Percentiles rank a stretch among this genome's conserved stretches.
These are phyloP conservation scores for Cyclocybe aegerita DNA, from an alignment of 768 basidiomycete species.

Conservation along the genomic window DNA sequence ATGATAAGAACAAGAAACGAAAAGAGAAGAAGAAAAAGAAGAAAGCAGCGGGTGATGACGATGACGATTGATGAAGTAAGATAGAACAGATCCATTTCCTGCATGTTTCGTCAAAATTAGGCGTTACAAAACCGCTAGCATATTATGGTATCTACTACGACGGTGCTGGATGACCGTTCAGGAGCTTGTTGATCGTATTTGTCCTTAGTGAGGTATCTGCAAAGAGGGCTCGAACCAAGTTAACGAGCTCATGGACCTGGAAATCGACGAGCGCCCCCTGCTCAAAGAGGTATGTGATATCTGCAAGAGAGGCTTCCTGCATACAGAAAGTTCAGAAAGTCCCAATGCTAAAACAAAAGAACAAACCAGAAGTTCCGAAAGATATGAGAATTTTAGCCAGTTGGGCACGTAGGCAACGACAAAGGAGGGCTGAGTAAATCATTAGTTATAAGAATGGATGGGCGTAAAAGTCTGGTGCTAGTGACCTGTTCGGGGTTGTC, in stretches of 20 bases:
- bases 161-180: conserved; percentile 53
- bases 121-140: neutral
- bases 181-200: conserved; percentile 75
- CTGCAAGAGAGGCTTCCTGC: conserved; percentile 89
- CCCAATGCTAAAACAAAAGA: conserved; percentile 11
- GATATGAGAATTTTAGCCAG: conserved; percentile 94
- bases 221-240: conserved; percentile 84
- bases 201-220: conserved; percentile 83
- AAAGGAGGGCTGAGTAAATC: conserved; percentile 58
- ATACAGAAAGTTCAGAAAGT: neutral
- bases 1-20: conserved; percentile 66
- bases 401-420: conserved; percentile 85
- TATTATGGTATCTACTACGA: conserved; percentile 12
- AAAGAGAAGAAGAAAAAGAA: conserved; percentile 70
- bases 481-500: conserved; percentile 61
- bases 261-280: conserved; percentile 91
- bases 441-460: neutral
- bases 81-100: conserved; percentile 23
- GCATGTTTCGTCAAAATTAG: neutral
- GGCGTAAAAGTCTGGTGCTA: neutral
- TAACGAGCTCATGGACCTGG: conserved; percentile 76
- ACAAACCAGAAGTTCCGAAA: conserved; percentile 85
- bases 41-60: conserved; percentile 21
- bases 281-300: conserved; percentile 90
- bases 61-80: conserved; percentile 40